Evolutionary conservation across 192 early-diverging fungal species (phyloP), one percentile per base, ranked within the genome.

Genomic region (Coemansia sp.): DNA sequence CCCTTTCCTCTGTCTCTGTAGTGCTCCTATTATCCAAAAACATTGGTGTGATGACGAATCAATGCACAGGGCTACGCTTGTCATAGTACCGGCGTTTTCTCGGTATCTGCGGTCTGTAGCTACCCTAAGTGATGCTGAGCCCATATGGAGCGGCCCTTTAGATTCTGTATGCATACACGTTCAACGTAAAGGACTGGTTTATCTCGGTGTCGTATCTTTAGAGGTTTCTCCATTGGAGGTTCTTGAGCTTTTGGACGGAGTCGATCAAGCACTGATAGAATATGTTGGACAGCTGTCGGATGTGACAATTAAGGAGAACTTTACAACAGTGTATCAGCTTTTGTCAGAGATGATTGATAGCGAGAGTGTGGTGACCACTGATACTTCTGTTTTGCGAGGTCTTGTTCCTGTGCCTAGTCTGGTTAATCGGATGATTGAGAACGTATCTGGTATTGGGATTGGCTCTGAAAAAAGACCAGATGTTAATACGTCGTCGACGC

Each of bases 301-400:
- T 68, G 67, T 83, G 18, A 87, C 87, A 28, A 86, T 98, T 20
- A 93, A 92, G 77, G 95, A 98, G 60, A 92, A 96, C 80, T 96
- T 96, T 88, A 88, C 90, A 29, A 92, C 90, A 12, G 90, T 96
- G 12, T 69, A 70, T 36, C 72, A 93, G 86, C 79, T 98, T 34
- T 83, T 98, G 63, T 92, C 95, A 55, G 96, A 98, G 74, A 92
- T 95, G 88, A 85, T 98, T 49, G 96, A 98, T 73, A 88, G 94
- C 78, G 94, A 94, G 25, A 87, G 83, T 51, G 92, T 92, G 17
- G 82, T 95, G 56, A 94, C 93, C 31, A 98, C 95, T 1, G 94
- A 96, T 68, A 87, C 89, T 1, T 86, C 88, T 56, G 89, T 94
- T 12, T 78, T 98, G 34, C 89, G 91, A 51, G 91, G 93, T 5